Base-by-base conservation (phyloP, 2,329 filamentous ascomycete species). In the Sporothrix dimorphospora region DNA sequence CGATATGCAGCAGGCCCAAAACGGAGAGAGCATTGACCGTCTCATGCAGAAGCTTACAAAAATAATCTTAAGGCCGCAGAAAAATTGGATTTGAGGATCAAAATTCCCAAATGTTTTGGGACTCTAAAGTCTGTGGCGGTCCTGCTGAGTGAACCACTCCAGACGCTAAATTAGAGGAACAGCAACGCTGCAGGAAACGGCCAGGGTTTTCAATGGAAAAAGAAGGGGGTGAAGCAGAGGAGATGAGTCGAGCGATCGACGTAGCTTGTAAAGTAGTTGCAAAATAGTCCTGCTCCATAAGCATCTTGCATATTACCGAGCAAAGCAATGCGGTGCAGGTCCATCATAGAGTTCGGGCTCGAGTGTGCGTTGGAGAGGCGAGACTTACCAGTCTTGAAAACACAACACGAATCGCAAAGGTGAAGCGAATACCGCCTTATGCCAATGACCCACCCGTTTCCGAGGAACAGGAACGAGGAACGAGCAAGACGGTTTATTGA, bases 1-100 rank as follows among this genome's bases (percentile, higher is more conserved):
- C 27, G 4, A 42, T 61, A 42, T 65, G 59, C 34, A 65, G 38
- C n/a, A 65, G 38, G 59, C 59, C 59, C 38, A 65, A 65, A 65
- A 27, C 9, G 59, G 38, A 45, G 38, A 65, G 59, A 38, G 21
- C 59, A 24, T 40, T 34, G 19, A 19, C 21, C 19, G 38, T 27
- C 38, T 14, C n/a, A 3, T 65, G 59, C 59, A 65, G 38, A 45
- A 45, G 4, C 6, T 24, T 65, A n/a, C 38, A 65, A 21, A 21
- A 27, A 27, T 45, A 19, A 21, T 42, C 59, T 63, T 2, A 5
- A 7, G 34, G 19, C 34, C 55, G 30, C 30, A 61, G 30, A 21
- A 61, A 40, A 1, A 40, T 2, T 59, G 27, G 55, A 38, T 24
- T 24, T 47, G 51, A 11, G 9, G 51, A 27, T 27, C 51, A 53